Evolutionary conservation across 306 rosid species (phyloP).

Genomic region (Macrotyloma uniflorum): DNA sequence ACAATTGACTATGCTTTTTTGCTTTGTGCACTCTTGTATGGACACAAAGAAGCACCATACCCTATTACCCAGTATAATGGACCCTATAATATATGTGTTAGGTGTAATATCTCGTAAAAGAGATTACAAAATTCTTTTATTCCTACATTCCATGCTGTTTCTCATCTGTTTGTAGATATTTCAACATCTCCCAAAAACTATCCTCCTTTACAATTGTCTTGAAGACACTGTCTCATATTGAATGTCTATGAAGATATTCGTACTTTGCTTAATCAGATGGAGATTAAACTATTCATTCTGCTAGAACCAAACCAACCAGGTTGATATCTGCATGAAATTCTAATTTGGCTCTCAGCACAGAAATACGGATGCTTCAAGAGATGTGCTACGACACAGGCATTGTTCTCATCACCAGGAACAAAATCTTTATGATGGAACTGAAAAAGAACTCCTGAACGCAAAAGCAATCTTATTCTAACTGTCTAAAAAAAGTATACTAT

Average conservation of each 20-base stretch:
- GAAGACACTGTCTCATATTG: background rate
- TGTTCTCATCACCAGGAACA: conserved; percentile 29
- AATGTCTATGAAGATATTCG: background rate
- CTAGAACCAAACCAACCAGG: background rate
- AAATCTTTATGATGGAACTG: conserved; percentile 42
- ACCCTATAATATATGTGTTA: background rate
- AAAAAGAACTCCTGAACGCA: conserved; percentile 41
- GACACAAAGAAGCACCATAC: background rate
- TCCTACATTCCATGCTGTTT: conserved; percentile 34
- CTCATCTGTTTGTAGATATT: conserved; percentile 16
- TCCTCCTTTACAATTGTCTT: background rate
- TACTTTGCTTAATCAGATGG: background rate
- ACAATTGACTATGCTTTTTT: conserved; percentile 1
- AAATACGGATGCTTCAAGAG: conserved; percentile 33
- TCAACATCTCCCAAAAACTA: background rate
- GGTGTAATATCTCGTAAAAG: background rate
- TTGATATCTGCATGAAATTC: background rate
- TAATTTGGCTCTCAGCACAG: conserved; percentile 29
- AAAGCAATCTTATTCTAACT: background rate
- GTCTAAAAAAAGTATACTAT: background rate
- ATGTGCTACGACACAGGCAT: conserved; percentile 29
- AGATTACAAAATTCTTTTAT: background rate
- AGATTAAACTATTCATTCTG: background rate
- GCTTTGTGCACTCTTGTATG: background rate
- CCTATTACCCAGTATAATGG: background rate